These are phyloP conservation scores for Sporisorium graminicola DNA, from an alignment of 1,284 basidiomycete genomes.

Conservation along the genomic window DNA sequence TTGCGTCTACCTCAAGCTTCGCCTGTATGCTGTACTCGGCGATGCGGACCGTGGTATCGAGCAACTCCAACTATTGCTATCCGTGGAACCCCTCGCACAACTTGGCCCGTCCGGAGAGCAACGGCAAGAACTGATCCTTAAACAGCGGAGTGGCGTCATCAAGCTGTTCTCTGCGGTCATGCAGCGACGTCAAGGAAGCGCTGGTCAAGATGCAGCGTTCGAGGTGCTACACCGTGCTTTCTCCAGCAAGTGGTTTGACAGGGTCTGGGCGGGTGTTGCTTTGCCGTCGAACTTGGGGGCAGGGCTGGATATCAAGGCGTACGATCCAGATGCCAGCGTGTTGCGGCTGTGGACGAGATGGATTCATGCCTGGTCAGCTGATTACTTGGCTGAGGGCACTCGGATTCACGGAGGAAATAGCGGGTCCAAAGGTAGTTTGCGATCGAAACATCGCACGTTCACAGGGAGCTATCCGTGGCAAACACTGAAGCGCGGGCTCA, in stretches of 20 bases:
- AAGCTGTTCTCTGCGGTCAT: conserved; percentile 27
- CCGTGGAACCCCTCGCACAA: background rate
- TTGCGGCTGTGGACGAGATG: conserved; percentile 43
- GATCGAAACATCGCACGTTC: conserved; percentile 14
- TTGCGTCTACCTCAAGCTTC: conserved; percentile 1
- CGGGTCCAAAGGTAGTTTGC: background rate
- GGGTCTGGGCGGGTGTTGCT: conserved; percentile 14
- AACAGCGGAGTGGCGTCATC: conserved; percentile 33
- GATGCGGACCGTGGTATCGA: conserved; percentile 5
- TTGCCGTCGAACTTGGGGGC: conserved; percentile 12
- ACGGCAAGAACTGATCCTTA: conserved; percentile 16
- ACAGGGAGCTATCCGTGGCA: conserved; percentile 30
- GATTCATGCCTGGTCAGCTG: conserved; percentile 29
- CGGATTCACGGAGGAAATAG: background rate
- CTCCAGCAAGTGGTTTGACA: conserved; percentile 6
- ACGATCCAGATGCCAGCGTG: conserved; percentile 6
- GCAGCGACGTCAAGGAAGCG: background rate
- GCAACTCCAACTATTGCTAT: conserved; percentile 7
- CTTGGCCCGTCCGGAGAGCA: background rate
- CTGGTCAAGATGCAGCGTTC: conserved; percentile 11
- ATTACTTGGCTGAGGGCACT: conserved; percentile 6
- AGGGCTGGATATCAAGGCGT: background rate
- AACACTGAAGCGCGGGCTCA: conserved; percentile 26
- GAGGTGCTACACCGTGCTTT: conserved; percentile 24
- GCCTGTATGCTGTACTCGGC: conserved; percentile 9